Conservation (phyloP, 495 filamentous ascomycete genomes). For the Staphylotrichum longicolle region DNA sequence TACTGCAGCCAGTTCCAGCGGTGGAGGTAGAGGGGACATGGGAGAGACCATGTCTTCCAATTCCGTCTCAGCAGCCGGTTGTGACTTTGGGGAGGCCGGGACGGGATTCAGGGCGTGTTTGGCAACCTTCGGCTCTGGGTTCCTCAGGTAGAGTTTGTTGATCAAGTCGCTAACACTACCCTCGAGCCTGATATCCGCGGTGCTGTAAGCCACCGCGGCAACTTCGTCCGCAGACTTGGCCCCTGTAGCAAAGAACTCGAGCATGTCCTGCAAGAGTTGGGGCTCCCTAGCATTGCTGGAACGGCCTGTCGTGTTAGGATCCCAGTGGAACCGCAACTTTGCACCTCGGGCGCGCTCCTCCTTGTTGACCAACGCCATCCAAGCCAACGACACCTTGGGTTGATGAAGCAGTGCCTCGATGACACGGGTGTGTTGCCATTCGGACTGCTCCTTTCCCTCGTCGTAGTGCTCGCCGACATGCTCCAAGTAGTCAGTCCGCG, state of each 20-base stretch:
- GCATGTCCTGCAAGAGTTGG: slow-evolving; percentile 17
- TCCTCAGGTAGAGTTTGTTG: slow-evolving; percentile 6
- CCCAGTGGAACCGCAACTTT: slow-evolving; percentile 25
- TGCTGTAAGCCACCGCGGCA: slow-evolving; percentile 6
- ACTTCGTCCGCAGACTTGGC: neutral
- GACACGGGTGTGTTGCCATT: slow-evolving; percentile 30
- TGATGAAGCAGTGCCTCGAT: slow-evolving; percentile 30
- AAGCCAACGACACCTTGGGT: slow-evolving; percentile 21
- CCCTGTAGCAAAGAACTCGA: slow-evolving; percentile 23
- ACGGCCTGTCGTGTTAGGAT: slow-evolving; percentile 18
- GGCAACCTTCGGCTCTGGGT: neutral
- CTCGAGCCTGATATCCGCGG: slow-evolving; percentile 12
- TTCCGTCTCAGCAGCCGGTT: neutral
- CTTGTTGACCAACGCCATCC: slow-evolving; percentile 20
- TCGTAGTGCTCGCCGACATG: slow-evolving; percentile 31
- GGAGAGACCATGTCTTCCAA: slow-evolving; percentile 1
- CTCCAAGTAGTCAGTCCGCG: slow-evolving; percentile 24
- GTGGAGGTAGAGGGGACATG: slow-evolving; percentile 11
- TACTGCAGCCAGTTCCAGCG: neutral
- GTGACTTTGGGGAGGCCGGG: neutral
- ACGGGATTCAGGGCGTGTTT: neutral
- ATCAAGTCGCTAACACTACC: slow-evolving; percentile 17
- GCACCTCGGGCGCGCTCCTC: slow-evolving; percentile 19
- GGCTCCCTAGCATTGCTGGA: neutral
- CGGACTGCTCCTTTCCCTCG: slow-evolving; percentile 18